Conservation (phyloP, 352 stramenopile species). For the Peronospora belbahrii region DNA sequence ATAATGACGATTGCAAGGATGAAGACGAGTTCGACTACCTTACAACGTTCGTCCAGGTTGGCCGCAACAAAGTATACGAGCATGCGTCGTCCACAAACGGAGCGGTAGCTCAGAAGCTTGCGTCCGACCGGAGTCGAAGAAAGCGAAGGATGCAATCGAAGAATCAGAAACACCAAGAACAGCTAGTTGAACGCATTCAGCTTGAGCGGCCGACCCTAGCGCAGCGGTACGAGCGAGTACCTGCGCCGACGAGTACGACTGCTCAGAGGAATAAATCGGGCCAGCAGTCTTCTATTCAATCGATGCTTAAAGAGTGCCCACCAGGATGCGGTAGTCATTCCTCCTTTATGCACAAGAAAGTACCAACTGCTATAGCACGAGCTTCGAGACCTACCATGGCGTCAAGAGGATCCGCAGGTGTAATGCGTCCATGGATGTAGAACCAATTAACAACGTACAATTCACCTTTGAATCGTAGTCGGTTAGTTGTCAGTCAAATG, state of each 20-base stretch:
- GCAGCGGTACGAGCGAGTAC: constrained; percentile 38
- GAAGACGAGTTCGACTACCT: constrained; percentile 21
- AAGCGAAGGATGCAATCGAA: constrained; percentile 18
- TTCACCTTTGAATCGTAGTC: not conserved
- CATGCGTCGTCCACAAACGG: constrained; percentile 22
- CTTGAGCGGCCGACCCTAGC: constrained; percentile 34
- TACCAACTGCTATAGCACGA: constrained; percentile 1
- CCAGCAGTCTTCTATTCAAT: constrained; percentile 9
- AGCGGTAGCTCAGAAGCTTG: constrained; percentile 31
- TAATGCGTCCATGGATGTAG: constrained; percentile 30
- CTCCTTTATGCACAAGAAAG: constrained; percentile 19
- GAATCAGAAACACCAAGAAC: constrained; percentile 9
- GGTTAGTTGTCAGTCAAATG: not conserved
- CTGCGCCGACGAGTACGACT: constrained; percentile 15
- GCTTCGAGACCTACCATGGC: constrained; percentile 9
- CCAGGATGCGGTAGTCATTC: constrained; percentile 23
- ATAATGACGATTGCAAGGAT: constrained; percentile 16
- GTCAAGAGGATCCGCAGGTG: constrained; percentile 17
- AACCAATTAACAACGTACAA: not conserved
- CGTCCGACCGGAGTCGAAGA: constrained; percentile 18
- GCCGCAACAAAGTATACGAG: constrained; percentile 32
- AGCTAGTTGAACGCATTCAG: constrained; percentile 38
- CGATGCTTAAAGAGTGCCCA: constrained; percentile 12
- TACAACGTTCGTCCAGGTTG: constrained; percentile 45
- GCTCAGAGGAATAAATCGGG: constrained; percentile 14